A percentile compares a stretch with the other conserved stretches of the same genome.
These are phyloP conservation scores for Tilletia caries DNA, from an alignment of 1,284 basidiomycete species.

Conservation along the genomic window DNA sequence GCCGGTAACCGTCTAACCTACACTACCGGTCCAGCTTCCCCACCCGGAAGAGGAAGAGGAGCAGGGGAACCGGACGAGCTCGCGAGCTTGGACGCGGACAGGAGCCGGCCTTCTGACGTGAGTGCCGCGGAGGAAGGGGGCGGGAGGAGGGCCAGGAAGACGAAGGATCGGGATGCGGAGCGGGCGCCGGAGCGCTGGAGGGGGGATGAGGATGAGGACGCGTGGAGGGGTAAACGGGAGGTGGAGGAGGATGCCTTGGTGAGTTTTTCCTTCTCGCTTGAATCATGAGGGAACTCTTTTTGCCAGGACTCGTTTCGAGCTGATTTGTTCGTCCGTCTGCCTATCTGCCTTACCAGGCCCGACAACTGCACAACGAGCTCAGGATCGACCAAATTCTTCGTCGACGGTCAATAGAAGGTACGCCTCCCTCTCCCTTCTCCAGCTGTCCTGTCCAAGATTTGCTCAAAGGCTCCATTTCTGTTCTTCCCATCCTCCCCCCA, in stretches of 20 bases:
- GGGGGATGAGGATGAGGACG: conserved; percentile 17
- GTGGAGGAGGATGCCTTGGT: conserved; percentile 14
- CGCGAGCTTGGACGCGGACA: background rate
- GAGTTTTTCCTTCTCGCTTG: background rate
- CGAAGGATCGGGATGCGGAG: conserved; percentile 32
- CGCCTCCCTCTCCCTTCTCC: no score
- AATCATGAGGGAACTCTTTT: background rate
- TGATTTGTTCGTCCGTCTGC: background rate
- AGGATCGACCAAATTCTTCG: conserved; percentile 26
- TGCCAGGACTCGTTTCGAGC: background rate
- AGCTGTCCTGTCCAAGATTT: no score
- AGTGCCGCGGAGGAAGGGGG: background rate
- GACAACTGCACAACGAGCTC: conserved; percentile 48
- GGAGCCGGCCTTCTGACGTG: background rate
- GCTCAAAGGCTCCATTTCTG: no score
- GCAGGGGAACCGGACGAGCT: no score
- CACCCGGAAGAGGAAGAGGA: background rate
- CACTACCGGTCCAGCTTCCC: no score
- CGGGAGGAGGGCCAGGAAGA: conserved; percentile 11
- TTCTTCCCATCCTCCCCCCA: background rate
- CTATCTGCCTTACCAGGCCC: conserved; percentile 19
- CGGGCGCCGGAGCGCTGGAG: conserved; percentile 17
- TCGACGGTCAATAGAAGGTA: background rate
- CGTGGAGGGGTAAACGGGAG: background rate
- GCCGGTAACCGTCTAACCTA: no score